Percentiles rank a stretch among this genome's conserved stretches.
phyloP scores from a whole-genome alignment of 2,329 filamentous ascomycete species.

The Rhexocercosporidium sp. region DNA sequence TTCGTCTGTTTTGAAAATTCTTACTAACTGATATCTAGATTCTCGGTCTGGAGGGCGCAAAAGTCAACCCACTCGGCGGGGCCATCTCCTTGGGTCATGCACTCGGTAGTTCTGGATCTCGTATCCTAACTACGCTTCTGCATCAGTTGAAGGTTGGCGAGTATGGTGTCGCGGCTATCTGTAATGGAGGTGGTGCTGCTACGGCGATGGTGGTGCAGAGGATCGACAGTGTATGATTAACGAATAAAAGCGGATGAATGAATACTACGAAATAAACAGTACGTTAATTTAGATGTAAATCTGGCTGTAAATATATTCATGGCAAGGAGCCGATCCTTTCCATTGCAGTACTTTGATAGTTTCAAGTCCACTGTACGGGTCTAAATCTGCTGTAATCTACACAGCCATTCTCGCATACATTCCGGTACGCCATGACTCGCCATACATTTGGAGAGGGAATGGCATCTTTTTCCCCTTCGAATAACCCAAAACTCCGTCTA shows the following conservation, averaged over 20 bases:
- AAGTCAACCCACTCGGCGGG: slow-evolving; percentile 86
- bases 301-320: too few species aligned
- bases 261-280: not conserved
- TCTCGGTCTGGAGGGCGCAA: slow-evolving; percentile 76
- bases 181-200: slow-evolving; percentile 93
- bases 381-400: not conserved
- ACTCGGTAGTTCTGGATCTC: slow-evolving; percentile 88
- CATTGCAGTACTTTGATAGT: not conserved
- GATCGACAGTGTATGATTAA: slow-evolving; percentile 54
- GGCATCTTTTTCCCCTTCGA: too few species aligned
- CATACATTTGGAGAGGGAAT: too few species aligned
- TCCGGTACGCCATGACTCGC: not conserved
- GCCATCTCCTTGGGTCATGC: slow-evolving; percentile 93
- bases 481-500: too few species aligned
- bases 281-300: not conserved
- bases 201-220: slow-evolving; percentile 91
- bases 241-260: not conserved
- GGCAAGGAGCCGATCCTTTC: too few species aligned
- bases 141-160: slow-evolving; percentile 90
- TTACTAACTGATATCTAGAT: slow-evolving; percentile 31
- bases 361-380: not conserved
- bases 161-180: slow-evolving; percentile 95
- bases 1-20: not conserved
- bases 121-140: slow-evolving; percentile 87
- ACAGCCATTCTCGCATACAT: not conserved